Base-by-base conservation (phyloP, 2,329 filamentous ascomycete genomes). In the Nemania abortiva region DNA sequence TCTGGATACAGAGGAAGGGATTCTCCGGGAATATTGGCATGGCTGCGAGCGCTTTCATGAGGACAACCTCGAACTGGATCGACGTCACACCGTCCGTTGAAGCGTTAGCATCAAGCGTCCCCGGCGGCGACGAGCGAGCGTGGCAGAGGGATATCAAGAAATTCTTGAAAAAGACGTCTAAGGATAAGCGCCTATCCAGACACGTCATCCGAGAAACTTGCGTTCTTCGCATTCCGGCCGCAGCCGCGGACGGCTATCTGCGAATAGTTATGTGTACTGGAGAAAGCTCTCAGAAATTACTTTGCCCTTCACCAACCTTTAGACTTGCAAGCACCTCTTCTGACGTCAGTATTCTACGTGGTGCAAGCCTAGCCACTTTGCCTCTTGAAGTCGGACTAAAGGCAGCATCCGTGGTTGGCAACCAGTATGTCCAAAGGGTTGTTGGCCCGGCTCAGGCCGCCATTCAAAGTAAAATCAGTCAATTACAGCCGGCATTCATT, bases 1-100 rank as follows among this genome's bases (percentile, higher is more conserved):
- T 92, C 15, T 93, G 89, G 88, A 80, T 93, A 29, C 91, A 93
- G 80, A 85, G 85, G 67, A 90, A 89, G 71, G 91, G 91, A 1
- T 92, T 84, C 80, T 89, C 88, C 0, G 91, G 91, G 4, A 90
- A 90, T 74, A 85, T 89, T 57, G 91, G 91, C 20, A 91, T 93
- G 87, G 84, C 85, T 6, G 81, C 90, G 31, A 91, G 91, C 76
- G 87, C 89, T 0, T 77, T 92, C 1, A 80, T 92, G 42, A 87
- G 89, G 7, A 84, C 86, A 0, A 87, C 84, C 13, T 83, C 84
- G 7, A 84, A 81, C 73, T 93, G 91, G 91, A 81, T 92, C 13
- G 86, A 93, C 66, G 90, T 92, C 2, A 93, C 91, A 0, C 91
- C 91, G 0, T 81, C 81, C 0, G 78, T 83, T 1, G 82, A 82